Evolutionary conservation across 2,329 filamentous ascomycete genomes (phyloP), one percentile per base, ranked within the genome.

Genomic region (Setomelanomma holmii): DNA sequence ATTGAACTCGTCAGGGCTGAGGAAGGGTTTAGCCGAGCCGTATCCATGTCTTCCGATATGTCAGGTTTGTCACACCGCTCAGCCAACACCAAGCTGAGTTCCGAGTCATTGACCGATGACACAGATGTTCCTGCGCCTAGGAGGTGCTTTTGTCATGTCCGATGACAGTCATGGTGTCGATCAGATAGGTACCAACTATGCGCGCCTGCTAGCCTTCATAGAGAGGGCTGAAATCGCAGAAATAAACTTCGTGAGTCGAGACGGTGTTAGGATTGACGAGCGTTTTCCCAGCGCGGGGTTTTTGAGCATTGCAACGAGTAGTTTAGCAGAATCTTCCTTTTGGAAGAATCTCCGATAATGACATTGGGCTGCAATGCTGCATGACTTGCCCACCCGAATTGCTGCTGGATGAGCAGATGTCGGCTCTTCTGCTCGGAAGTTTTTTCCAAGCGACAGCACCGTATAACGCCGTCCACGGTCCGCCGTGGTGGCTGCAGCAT

Each of bases 121-220:
- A 11, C 56, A 90, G 88, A 85, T 86, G 71, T 96, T 91, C 79
- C 69, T 92, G 47, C 76, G 76, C 6, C 81, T 90, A 65, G 88
- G 88, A 20, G 93, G 95, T 20, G 85, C 84, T 54, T 96, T 98
- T 75, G 96, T 91, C 46, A 82, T 99, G 64, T 96, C 91, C 5
- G 95, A 99, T 73, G 95, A 99, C 76, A 96, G 92, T 73, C 95
- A 99, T 78, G 90, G 90, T 34, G 84, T 91, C 52, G 89, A 84
- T 2, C 93, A 99, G 71, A 83, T 99, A 4, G 91, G 87, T n/a
- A 87, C 91, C 44, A 93, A 96, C 71, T 98, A 95, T 77, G 69
- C 73, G 40, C 84, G 84, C 35, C 86, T 89, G 4, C 76, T 96
- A 51, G 80, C 84, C 1, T 96, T 90, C 72, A 78, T 96, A 49